Evolutionary conservation across 371 early-diverging fungal genomes (phyloP).

Genomic region (Haplosporangium sp.): DNA sequence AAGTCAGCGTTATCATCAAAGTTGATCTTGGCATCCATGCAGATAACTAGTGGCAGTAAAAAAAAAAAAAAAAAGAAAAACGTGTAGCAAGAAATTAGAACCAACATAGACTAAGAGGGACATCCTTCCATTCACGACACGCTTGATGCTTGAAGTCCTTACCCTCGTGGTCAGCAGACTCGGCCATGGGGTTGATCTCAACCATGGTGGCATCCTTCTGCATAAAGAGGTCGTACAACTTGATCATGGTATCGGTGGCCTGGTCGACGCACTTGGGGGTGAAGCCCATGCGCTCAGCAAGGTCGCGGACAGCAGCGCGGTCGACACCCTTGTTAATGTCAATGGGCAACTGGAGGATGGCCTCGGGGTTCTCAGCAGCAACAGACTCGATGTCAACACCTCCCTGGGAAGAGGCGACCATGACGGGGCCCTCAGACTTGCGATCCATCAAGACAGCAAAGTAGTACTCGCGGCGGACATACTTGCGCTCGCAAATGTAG

Average conservation of each 20-base stretch:
- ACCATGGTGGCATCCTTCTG: conserved; percentile 98
- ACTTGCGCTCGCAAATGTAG: conserved; percentile 95
- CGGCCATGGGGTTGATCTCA: conserved; percentile 98
- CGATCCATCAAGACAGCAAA: conserved; percentile 99
- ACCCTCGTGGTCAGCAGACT: conserved; percentile 89
- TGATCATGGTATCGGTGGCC: conserved; percentile 92
- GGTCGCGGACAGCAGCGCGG: conserved; percentile 70
- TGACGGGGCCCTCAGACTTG: conserved; percentile 91
- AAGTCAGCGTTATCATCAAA: conserved; percentile 99
- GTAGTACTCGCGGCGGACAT: conserved; percentile 96
- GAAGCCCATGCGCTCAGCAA: conserved; percentile 91
- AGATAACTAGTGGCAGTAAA: conserved; percentile 63
- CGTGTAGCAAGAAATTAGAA: neutral
- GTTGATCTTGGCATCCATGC: conserved; percentile 95
- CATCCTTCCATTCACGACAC: too few species aligned
- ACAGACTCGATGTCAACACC: conserved; percentile 98
- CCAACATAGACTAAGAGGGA: too few species aligned
- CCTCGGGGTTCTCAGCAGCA: conserved; percentile 94
- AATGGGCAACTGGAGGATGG: conserved; percentile 86
- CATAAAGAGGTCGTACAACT: conserved; percentile 94
- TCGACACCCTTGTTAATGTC: conserved; percentile 76
- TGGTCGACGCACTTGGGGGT: conserved; percentile 78
- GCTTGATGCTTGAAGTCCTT: conserved; percentile 26
- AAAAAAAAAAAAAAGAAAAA: neutral
- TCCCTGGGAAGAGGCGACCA: conserved; percentile 96